Conservation (phyloP, 2,329 filamentous ascomycete genomes). For the Thermoascus crustaceus region DNA sequence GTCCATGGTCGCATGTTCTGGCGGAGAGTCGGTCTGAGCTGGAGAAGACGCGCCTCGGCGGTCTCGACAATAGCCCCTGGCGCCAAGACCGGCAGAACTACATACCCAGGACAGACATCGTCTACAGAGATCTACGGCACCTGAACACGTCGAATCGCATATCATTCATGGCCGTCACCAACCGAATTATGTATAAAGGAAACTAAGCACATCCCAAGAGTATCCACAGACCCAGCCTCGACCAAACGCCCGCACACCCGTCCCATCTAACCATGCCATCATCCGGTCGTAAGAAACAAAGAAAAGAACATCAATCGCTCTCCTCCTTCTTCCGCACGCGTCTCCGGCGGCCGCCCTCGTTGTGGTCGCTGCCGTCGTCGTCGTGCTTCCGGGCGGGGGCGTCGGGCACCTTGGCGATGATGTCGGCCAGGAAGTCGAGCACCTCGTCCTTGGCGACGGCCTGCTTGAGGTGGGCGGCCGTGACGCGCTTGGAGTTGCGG, state of each 20-base stretch:
- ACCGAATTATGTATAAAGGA: too few relatives aligned
- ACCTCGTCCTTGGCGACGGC: constrained; percentile 83
- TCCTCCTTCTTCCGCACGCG: constrained; percentile 40
- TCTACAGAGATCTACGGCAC: too few relatives aligned
- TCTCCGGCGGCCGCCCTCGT: constrained; percentile 40
- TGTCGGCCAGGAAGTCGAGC: constrained; percentile 88
- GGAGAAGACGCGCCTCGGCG: too few relatives aligned
- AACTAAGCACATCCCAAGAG: background rate
- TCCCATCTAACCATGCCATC: constrained; percentile 1
- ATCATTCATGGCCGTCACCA: too few relatives aligned
- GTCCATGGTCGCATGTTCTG: constrained; percentile 34
- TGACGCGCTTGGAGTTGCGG: constrained; percentile 81
- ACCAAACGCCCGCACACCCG: background rate
- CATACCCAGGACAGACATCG: too few relatives aligned
- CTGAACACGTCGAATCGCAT: too few relatives aligned
- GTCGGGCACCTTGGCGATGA: constrained; percentile 75
- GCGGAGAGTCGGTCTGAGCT: background rate
- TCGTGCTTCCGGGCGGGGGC: constrained; percentile 43
- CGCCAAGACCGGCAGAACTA: too few relatives aligned
- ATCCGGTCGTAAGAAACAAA: background rate
- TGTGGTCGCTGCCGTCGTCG: constrained; percentile 28
- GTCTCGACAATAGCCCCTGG: too few relatives aligned
- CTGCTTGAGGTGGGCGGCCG: constrained; percentile 82
- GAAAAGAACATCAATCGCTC: background rate
- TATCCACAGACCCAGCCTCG: background rate